phyloP scores from a whole-genome alignment of 495 filamentous ascomycete genomes.

The Penicillium chermesinum region DNA sequence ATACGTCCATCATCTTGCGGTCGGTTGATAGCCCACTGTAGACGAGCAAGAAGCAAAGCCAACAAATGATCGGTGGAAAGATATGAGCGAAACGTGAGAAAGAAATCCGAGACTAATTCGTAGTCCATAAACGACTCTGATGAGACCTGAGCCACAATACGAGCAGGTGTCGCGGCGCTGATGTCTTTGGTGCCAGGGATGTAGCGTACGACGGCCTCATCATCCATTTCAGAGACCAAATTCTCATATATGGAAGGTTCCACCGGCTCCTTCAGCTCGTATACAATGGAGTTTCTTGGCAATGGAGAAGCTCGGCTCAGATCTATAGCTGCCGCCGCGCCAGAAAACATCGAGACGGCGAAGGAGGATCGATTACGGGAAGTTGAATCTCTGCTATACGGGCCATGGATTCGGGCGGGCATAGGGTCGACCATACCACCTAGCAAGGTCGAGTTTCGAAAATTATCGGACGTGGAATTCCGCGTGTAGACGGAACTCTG shows the following conservation, averaged over 20 bases:
- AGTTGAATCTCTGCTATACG: slow-evolving; percentile 24
- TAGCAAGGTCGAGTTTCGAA: slow-evolving; percentile 43
- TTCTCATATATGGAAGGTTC: slow-evolving; percentile 68
- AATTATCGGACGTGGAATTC: slow-evolving; percentile 49
- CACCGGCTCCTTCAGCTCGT: slow-evolving; percentile 45
- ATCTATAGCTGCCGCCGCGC: slow-evolving; percentile 36
- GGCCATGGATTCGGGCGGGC: slow-evolving; percentile 11
- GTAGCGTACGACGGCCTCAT: slow-evolving; percentile 81
- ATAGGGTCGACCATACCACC: slow-evolving; percentile 24
- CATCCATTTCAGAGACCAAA: slow-evolving; percentile 67
- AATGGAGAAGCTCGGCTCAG: slow-evolving; percentile 25
- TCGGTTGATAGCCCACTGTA: slow-evolving; percentile 81
- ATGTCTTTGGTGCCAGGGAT: slow-evolving; percentile 66
- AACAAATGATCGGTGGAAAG: slow-evolving; percentile 70
- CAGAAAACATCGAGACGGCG: slow-evolving; percentile 44
- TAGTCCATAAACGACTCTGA: slow-evolving; percentile 96
- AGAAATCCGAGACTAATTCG: slow-evolving; percentile 96
- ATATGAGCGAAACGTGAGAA: slow-evolving; percentile 88
- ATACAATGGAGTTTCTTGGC: slow-evolving; percentile 35
- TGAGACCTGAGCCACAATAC: slow-evolving; percentile 95
- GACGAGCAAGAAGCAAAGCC: slow-evolving; percentile 73
- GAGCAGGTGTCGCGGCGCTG: slow-evolving; percentile 81
- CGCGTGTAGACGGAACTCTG: slow-evolving; percentile 64
- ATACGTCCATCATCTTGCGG: slow-evolving; percentile 82
- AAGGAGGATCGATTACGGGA: slow-evolving; percentile 30